Evolutionary conservation across 208 protist species (phyloP).

Genomic region (Leptomonas seymouri): DNA sequence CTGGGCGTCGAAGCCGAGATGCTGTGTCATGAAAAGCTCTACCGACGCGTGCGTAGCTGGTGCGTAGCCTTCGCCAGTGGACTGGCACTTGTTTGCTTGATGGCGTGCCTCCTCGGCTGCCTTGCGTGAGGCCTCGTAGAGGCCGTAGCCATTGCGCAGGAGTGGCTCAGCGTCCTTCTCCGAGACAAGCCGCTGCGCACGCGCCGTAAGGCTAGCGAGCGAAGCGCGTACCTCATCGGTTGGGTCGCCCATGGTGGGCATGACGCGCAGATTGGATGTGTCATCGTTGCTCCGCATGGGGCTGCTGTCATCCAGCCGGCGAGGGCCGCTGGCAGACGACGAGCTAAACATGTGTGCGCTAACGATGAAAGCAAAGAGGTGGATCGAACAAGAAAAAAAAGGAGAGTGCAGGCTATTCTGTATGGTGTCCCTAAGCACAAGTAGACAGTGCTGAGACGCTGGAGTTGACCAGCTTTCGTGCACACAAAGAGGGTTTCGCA

Average conservation of each 20-base stretch:
- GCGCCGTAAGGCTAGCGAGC: slow-evolving; percentile 68
- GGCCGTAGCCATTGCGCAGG: slow-evolving; percentile 64
- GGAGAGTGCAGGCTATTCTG: too few species aligned
- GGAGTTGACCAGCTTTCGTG: too few species aligned
- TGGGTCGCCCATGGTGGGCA: slow-evolving; percentile 40
- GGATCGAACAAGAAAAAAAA: too few species aligned
- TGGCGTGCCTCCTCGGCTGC: slow-evolving; percentile 43
- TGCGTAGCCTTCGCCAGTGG: slow-evolving; percentile 39
- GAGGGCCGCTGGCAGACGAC: slow-evolving; percentile 8
- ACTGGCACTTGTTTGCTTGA: slow-evolving; percentile 31
- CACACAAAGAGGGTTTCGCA: too few species aligned
- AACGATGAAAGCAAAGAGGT: not conserved
- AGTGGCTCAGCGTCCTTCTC: slow-evolving; percentile 52
- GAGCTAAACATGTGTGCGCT: slow-evolving; percentile 24
- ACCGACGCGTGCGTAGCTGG: slow-evolving; percentile 63
- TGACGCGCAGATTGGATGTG: slow-evolving; percentile 22
- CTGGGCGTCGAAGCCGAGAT: slow-evolving; percentile 79
- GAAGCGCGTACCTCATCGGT: slow-evolving; percentile 68
- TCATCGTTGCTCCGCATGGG: slow-evolving; percentile 10
- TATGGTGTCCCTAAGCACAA: too few species aligned
- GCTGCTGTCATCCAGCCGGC: slow-evolving; percentile 18
- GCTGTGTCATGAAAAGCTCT: slow-evolving; percentile 83
- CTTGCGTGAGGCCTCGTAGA: slow-evolving; percentile 66
- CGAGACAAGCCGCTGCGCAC: slow-evolving; percentile 59
- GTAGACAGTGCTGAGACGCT: too few species aligned